Evolutionary conservation across 768 basidiomycete species (phyloP), one percentile per base, ranked within the genome.

Genomic region (Suillus americanus): DNA sequence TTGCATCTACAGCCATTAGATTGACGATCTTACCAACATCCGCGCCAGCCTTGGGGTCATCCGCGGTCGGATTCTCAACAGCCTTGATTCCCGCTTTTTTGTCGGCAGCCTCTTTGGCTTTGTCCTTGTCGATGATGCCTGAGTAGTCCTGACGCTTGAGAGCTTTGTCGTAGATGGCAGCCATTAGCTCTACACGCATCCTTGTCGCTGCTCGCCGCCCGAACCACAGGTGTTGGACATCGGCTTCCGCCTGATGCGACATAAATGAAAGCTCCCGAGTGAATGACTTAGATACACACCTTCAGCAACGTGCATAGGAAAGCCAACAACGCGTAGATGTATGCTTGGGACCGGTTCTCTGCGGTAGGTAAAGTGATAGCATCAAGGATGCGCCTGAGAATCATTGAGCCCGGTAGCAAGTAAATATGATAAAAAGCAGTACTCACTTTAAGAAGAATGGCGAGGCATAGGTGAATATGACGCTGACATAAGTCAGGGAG

Each of bases 1-100:
- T 89, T 3, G 88, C 87, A 72, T 94, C 92, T 8, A 85, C 87
- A 16, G 91, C 87, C 93, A 96, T 96, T 41, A 95, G 77, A 68
- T 94, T 93, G 62, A 95, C 92, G 61, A 96, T 92, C 74, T 95
- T 95, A 14, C 95, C 95, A 14, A 91, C 82, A 72, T 94, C 91
- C 9, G 95, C 95, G 18, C 92, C 91, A 0, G 89, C 84, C 68
- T 86, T 89, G 1, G 88, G 85, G 37, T 91, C 80, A 64, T 78
- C 78, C 61, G 66, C 72, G 50, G 69, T 64, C 18, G 71, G 40
- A 59, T 74, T 71, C 77, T 82, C 56, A 5, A 68, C 63, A 9
- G 65, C 46, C 4, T 60, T 18, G 30, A 61, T 5, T 20, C 71
- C 72, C 9, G 68, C 66, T 38, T 68, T 72, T 35, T 65, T 73